These are phyloP conservation scores for Quillaja saponaria DNA, from an alignment of 306 rosid genomes.

Conservation along the genomic window DNA sequence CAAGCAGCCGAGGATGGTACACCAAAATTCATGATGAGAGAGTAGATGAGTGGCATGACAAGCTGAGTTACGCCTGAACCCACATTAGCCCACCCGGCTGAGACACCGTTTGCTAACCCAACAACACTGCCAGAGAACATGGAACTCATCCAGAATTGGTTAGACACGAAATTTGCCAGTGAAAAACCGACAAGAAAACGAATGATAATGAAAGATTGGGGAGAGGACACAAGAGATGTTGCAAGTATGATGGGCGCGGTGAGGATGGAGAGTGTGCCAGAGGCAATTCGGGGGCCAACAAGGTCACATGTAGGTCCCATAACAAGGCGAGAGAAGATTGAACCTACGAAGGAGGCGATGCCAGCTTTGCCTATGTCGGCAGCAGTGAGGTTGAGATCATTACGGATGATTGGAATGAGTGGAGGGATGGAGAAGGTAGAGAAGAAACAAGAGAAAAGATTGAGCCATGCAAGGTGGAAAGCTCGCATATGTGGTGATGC, in stretches of 20 bases:
- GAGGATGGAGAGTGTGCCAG: constrained; percentile 56
- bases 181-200: constrained; percentile 58
- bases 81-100: constrained; percentile 66
- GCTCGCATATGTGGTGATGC: constrained; percentile 58
- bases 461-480: constrained; percentile 67
- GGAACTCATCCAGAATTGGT: constrained; percentile 68
- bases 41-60: constrained; percentile 54
- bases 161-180: constrained; percentile 58
- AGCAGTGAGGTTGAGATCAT: constrained; percentile 52
- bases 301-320: constrained; percentile 65
- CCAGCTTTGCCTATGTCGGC: constrained; percentile 43
- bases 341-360: constrained; percentile 51
- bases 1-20: constrained; percentile 50
- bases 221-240: constrained; percentile 40
- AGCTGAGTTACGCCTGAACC: constrained; percentile 60
- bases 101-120: constrained; percentile 58
- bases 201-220: constrained; percentile 39
- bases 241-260: constrained; percentile 53
- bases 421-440: constrained; percentile 70
- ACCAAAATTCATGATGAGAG: constrained; percentile 29
- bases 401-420: constrained; percentile 50
- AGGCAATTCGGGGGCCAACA: constrained; percentile 53
- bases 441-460: constrained; percentile 65
- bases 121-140: constrained; percentile 54
- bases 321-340: constrained; percentile 62